A percentile compares a stretch with the other conserved stretches of the same genome.
Conservation (phyloP, 441 rosid species). For the Eutrema salsugineum region DNA sequence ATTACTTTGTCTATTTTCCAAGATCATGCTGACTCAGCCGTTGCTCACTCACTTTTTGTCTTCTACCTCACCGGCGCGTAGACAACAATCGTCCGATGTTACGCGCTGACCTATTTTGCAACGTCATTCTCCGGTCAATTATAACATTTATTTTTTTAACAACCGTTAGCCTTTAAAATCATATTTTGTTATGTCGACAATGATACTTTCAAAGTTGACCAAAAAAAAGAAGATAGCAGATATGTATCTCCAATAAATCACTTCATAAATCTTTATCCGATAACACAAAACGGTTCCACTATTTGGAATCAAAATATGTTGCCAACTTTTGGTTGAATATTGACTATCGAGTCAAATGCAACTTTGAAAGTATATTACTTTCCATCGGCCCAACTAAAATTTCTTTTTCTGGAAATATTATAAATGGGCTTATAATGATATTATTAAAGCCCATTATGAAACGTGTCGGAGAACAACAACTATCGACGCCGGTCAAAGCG, state of each 20-base stretch:
- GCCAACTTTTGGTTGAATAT: background rate
- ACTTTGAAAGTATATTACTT: background rate
- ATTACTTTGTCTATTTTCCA: constrained; percentile 18
- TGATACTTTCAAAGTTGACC: no score
- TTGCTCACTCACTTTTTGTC: background rate
- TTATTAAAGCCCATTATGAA: constrained; percentile 3
- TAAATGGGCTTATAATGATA: background rate
- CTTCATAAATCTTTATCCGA: background rate
- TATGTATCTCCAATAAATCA: background rate
- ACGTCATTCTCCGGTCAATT: background rate
- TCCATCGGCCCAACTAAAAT: background rate
- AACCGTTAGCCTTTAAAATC: no score
- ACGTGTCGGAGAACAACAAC: background rate
- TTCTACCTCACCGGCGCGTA: background rate
- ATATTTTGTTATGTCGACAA: background rate
- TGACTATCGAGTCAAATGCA: background rate
- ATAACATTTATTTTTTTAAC: background rate
- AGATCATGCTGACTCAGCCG: constrained; percentile 23
- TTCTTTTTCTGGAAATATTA: background rate
- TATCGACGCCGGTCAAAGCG: constrained; percentile 10
- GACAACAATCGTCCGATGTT: background rate
- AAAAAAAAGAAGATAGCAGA: no score
- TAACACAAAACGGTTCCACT: background rate
- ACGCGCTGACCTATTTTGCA: background rate
- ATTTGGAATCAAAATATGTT: background rate